Base-by-base conservation (phyloP, 179 eudicot species). In the Spergularia azorica region DNA sequence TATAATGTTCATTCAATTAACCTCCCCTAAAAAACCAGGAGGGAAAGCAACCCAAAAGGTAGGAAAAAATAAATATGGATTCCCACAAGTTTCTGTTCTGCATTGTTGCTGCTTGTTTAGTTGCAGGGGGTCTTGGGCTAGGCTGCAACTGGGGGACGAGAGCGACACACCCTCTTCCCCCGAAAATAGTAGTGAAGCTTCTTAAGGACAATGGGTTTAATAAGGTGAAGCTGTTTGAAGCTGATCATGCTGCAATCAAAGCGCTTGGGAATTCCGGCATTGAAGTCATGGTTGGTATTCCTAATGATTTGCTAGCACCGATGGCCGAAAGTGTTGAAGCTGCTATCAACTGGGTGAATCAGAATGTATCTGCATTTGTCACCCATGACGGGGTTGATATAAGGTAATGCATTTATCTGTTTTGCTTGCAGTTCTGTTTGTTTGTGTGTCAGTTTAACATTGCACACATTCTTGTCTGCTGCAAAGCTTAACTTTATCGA, bases 211-310 rank as follows among this genome's bases (percentile, higher is more conserved):
- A 95, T 48, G 97, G 96, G 17, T 84, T 95, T 71, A 81, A 94
- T 76, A 95, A 94, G 80, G 99, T 91, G 67, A 95, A 95, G 81
- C 88, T 93, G 4, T 95, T 95, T 13, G 99, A 95, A 80, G 95
- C 95, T 13, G 95, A 93, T 63, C 91, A 90, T 17, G 85, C 79
- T 18, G 90, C 90, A 0, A 73, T 95, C 71, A 73, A 77, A 82
- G 99, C 99, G 26, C 94, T 95, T 4, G 96, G 95, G 36, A 87
- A 86, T 76, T 90, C 98, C 0, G 97, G 97, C 36, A 89, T 95
- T 18, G 83, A 95, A 63, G 99, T 95, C 57, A 95, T 93, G 98
- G 88, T 95, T 65, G 99, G 98, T 16, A 91, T 95, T 17, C 99
- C 99, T 15, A 95, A 95, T 73, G 93, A 95, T 59, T 13, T 95